Conservation (phyloP, 2,329 filamentous ascomycete species). For the Colletotrichum sp. region DNA sequence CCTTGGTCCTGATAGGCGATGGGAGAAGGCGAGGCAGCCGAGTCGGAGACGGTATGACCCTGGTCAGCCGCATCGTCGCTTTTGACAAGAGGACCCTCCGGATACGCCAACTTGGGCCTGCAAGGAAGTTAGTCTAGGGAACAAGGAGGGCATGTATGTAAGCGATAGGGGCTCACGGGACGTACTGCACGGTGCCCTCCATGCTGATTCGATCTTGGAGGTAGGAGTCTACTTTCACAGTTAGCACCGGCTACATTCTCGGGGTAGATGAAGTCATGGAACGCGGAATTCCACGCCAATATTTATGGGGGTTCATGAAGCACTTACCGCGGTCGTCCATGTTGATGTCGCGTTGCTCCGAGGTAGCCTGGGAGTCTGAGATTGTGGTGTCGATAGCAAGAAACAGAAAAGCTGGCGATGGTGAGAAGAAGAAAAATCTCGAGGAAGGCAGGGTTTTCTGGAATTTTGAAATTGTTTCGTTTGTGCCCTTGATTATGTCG, state of each 20-base stretch:
- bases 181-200: background rate
- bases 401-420: background rate
- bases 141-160: background rate
- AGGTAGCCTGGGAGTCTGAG: background rate
- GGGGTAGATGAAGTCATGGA: background rate
- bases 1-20: background rate
- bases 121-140: background rate
- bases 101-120: background rate
- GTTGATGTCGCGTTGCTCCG: accelerated
- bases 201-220: background rate
- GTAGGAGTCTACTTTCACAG: background rate
- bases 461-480: background rate
- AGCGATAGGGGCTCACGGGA: background rate
- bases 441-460: background rate
- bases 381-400: background rate
- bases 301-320: background rate
- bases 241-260: background rate
- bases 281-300: background rate
- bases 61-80: background rate
- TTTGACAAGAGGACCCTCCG: background rate
- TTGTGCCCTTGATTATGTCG: background rate
- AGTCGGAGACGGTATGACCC: background rate
- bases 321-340: background rate
- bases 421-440: background rate
- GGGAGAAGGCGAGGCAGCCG: background rate